Conservation (phyloP, 768 basidiomycete genomes). For the Tulasnella sp. region DNA sequence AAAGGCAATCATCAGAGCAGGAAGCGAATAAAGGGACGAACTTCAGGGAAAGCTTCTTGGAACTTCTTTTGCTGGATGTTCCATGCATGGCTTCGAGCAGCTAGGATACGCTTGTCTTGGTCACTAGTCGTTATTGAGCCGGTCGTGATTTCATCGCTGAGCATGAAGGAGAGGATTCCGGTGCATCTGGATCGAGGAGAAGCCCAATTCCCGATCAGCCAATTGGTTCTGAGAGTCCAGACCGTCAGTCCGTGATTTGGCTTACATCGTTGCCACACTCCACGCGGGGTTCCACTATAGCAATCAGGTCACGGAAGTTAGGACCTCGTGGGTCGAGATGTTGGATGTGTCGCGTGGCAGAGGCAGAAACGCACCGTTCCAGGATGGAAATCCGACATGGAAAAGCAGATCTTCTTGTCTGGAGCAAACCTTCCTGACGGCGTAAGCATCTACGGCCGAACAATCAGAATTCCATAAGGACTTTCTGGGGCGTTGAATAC, state of each 20-base stretch:
- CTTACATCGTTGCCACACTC: slow-evolving; percentile 93
- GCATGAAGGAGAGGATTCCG: slow-evolving; percentile 92
- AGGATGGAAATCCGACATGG: slow-evolving; percentile 95
- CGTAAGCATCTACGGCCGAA: slow-evolving; percentile 71
- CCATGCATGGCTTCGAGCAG: slow-evolving; percentile 80
- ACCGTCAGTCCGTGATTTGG: slow-evolving; percentile 37
- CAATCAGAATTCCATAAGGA: neutral
- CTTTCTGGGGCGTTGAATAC: slow-evolving; percentile 32
- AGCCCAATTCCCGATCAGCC: slow-evolving; percentile 33
- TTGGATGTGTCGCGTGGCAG: neutral
- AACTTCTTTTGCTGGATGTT: slow-evolving; percentile 81
- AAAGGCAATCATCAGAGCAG: neutral
- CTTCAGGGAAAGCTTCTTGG: slow-evolving; percentile 86
- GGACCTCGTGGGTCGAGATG: neutral
- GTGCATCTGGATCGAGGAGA: slow-evolving; percentile 64
- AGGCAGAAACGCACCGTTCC: slow-evolving; percentile 65
- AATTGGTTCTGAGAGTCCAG: slow-evolving; percentile 31
- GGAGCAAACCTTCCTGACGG: slow-evolving; percentile 90
- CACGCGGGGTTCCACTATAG: slow-evolving; percentile 91
- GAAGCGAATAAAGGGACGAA: slow-evolving; percentile 47
- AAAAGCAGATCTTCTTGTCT: slow-evolving; percentile 96
- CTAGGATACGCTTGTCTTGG: slow-evolving; percentile 75
- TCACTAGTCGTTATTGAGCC: slow-evolving; percentile 84
- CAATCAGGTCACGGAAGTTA: neutral
- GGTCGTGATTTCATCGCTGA: slow-evolving; percentile 95